A percentile compares a stretch with the other conserved stretches of the same genome.
These are phyloP conservation scores for Ophiocordyceps sinensis DNA, from an alignment of 2,329 filamentous ascomycete genomes.

Conservation along the genomic window DNA sequence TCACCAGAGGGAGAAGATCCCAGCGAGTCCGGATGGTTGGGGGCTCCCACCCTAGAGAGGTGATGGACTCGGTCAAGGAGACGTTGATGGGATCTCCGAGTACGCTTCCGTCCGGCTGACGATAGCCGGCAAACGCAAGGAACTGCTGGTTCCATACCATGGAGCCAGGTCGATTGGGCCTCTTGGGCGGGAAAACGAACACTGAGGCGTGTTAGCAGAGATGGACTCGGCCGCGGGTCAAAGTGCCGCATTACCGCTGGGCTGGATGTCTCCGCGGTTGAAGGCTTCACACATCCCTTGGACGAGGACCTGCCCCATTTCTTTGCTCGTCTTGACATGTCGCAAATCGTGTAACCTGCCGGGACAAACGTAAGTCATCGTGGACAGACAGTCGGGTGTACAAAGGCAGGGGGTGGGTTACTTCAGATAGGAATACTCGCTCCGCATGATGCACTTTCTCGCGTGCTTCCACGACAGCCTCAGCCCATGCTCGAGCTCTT, in stretches of 20 bases:
- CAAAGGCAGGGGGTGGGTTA: neutral
- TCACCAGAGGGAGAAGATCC: conserved; percentile 1
- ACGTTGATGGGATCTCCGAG: conserved; percentile 1
- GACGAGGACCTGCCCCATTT: conserved; percentile 1
- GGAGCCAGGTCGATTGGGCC: neutral
- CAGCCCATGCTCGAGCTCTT: conserved; percentile 1
- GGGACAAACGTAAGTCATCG: neutral
- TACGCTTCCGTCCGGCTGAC: neutral
- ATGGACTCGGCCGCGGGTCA: neutral
- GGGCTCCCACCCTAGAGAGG: neutral
- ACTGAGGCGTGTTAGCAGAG: neutral
- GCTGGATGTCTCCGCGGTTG: conserved; percentile 2
- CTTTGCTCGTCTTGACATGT: conserved; percentile 1
- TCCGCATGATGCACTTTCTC: conserved; percentile 2
- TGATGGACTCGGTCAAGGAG: conserved; percentile 1
- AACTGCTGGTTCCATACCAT: conserved; percentile 2
- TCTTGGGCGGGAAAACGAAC: conserved; percentile 1
- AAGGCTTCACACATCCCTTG: conserved; percentile 1
- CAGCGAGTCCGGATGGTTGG: conserved; percentile 1
- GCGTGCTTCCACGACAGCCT: conserved; percentile 2
- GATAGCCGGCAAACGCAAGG: conserved; percentile 1
- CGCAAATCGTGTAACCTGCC: conserved; percentile 1
- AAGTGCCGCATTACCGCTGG: neutral
- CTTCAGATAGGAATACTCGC: conserved; percentile 2
- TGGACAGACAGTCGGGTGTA: neutral